A percentile compares a stretch with the other conserved stretches of the same genome.
phyloP scores from a whole-genome alignment of 73 alveolate species.

The Tetrahymena malaccensis region DNA sequence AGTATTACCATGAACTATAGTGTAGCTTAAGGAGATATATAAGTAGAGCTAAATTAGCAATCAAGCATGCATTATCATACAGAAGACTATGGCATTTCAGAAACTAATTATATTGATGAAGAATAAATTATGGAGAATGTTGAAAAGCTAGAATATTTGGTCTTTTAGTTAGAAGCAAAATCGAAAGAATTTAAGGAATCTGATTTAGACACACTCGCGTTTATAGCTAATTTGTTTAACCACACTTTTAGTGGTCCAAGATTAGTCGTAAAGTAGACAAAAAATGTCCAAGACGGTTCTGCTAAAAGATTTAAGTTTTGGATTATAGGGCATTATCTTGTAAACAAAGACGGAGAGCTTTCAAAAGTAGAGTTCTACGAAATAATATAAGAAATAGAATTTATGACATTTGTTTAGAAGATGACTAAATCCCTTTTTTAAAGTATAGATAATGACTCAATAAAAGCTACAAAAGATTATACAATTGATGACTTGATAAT shows the following conservation, averaged over 20 bases:
- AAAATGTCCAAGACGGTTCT: background rate
- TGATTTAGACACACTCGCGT: background rate
- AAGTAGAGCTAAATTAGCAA: background rate
- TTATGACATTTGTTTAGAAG: background rate
- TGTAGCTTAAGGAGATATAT: background rate
- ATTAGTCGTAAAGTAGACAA: background rate
- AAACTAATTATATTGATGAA: background rate
- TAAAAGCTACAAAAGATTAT: background rate
- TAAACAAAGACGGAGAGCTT: background rate
- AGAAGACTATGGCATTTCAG: background rate
- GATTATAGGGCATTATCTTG: background rate
- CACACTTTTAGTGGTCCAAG: background rate
- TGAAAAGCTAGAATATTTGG: background rate
- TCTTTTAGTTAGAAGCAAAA: background rate
- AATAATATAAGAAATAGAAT: background rate
- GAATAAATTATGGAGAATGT: background rate
- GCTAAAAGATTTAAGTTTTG: background rate
- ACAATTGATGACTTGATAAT: background rate
- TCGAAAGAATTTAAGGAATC: background rate
- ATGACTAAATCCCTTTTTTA: background rate
- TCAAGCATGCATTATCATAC: background rate
- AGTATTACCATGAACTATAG: background rate
- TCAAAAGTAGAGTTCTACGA: background rate
- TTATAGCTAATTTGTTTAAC: background rate
- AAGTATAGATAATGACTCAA: background rate